These are phyloP conservation scores for Iberis pinnata DNA, from an alignment of 345 rosid genomes.

Conservation along the genomic window DNA sequence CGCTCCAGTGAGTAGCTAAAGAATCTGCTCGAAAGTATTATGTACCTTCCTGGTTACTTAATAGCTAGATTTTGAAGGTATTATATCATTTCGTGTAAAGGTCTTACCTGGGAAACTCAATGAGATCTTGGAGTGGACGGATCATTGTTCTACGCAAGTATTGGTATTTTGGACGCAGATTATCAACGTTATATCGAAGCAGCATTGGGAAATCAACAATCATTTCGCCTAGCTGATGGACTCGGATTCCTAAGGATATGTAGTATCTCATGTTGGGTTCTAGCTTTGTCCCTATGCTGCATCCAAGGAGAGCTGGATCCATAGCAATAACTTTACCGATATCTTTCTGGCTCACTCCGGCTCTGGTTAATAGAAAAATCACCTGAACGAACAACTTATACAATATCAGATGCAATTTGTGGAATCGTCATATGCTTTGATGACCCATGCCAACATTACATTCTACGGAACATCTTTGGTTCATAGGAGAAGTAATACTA, in stretches of 20 bases:
- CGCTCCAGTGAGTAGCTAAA: constrained; percentile 82
- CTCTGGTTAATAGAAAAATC: constrained; percentile 74
- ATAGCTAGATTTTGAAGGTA: not conserved
- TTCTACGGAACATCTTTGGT: not conserved
- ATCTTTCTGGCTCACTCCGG: constrained; percentile 64
- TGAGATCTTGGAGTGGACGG: constrained; percentile 72
- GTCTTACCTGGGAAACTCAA: constrained; percentile 76
- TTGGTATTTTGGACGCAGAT: constrained; percentile 67
- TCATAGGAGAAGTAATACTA: constrained; percentile 27
- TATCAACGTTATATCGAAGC: constrained; percentile 63
- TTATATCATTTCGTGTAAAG: not conserved
- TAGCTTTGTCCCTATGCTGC: constrained; percentile 67
- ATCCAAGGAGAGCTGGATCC: constrained; percentile 84
- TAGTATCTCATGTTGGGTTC: constrained; percentile 68
- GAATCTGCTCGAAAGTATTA: constrained; percentile 42
- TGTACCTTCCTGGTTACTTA: not conserved
- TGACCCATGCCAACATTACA: not conserved
- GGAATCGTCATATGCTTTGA: not conserved
- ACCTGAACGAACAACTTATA: constrained; percentile 38
- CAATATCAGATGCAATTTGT: not conserved
- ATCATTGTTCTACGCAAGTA: constrained; percentile 80
- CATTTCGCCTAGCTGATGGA: constrained; percentile 66
- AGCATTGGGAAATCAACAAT: constrained; percentile 86
- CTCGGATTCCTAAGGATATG: constrained; percentile 64
- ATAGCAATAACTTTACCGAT: constrained; percentile 73